A percentile compares a stretch with the other conserved stretches of the same genome.
These are phyloP conservation scores for Phytophthora crassamura DNA, from an alignment of 352 stramenopile species.

Conservation along the genomic window DNA sequence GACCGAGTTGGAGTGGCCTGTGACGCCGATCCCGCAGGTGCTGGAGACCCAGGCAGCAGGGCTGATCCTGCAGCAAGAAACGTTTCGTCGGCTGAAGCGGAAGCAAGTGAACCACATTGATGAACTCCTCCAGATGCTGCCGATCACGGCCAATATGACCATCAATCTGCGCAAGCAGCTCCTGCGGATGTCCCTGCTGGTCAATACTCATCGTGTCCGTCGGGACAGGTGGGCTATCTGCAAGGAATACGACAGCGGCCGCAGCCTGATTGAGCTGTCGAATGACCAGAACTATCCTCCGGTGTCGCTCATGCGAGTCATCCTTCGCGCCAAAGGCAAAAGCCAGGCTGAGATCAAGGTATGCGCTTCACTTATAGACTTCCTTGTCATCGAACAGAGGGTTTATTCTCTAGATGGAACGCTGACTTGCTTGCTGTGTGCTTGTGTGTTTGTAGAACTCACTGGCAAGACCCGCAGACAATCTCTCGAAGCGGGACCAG, in stretches of 20 bases:
- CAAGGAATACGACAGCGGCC: conserved; percentile 74
- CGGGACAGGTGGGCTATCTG: conserved; percentile 63
- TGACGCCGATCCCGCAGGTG: conserved; percentile 80
- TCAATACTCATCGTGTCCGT: conserved; percentile 87
- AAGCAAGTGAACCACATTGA: conserved; percentile 86
- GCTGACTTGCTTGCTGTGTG: conserved; percentile 19
- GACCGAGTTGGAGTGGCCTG: conserved; percentile 69
- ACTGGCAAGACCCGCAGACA: conserved; percentile 50
- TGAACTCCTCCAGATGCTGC: conserved; percentile 81
- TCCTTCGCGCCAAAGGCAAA: conserved; percentile 70
- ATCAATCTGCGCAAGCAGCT: conserved; percentile 88
- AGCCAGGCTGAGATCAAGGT: conserved; percentile 71
- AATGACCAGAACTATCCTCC: conserved; percentile 82
- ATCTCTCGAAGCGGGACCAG: conserved; percentile 73
- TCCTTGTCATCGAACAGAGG: too few relatives aligned
- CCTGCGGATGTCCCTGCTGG: conserved; percentile 83
- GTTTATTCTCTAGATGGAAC: neutral
- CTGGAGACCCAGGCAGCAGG: conserved; percentile 84
- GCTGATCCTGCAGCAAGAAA: conserved; percentile 85
- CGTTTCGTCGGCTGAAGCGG: conserved; percentile 84
- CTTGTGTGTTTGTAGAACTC: conserved; percentile 46
- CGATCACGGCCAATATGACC: conserved; percentile 89
- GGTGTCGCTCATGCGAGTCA: conserved; percentile 86
- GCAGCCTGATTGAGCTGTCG: conserved; percentile 81
- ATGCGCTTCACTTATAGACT: neutral